phyloP scores from a whole-genome alignment of 2,329 filamentous ascomycete species.

The Pseudocercospora fijiensis region DNA sequence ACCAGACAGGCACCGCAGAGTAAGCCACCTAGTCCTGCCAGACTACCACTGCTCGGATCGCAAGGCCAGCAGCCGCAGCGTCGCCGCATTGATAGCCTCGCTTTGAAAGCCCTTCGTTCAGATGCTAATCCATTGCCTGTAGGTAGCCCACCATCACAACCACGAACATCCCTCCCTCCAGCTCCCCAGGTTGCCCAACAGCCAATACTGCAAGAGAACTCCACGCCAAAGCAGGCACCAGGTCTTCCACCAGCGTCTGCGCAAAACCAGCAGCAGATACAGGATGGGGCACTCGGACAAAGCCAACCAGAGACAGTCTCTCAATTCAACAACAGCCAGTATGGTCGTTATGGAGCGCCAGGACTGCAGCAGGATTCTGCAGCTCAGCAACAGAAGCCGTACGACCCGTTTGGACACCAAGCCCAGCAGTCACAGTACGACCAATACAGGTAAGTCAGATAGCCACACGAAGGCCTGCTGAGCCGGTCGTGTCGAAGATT shows the following conservation, averaged over 20 bases:
- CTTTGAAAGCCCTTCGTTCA: background rate
- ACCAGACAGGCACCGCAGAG: constrained; percentile 92
- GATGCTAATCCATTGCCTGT: background rate
- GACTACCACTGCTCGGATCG: background rate
- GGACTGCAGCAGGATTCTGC: constrained; percentile 57
- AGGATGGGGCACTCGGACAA: constrained; percentile 50
- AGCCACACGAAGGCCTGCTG: background rate
- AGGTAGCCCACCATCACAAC: constrained; percentile 74
- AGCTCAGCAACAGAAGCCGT: constrained; percentile 71
- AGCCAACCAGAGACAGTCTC: constrained; percentile 51
- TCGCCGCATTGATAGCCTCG: background rate
- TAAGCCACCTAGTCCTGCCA: constrained; percentile 11
- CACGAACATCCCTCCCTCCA: constrained; percentile 83
- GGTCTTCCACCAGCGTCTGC: constrained; percentile 62
- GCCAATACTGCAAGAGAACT: constrained; percentile 40
- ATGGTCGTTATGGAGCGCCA: constrained; percentile 66
- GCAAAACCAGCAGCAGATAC: constrained; percentile 46
- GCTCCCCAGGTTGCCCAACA: constrained; percentile 52
- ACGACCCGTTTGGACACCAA: constrained; percentile 83
- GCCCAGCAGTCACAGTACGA: constrained; percentile 53
- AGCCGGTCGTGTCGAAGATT: background rate
- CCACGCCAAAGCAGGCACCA: constrained; percentile 60
- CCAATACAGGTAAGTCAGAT: constrained; percentile 37
- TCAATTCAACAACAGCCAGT: constrained; percentile 62
- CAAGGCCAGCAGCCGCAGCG: background rate